A percentile compares a stretch with the other conserved stretches of the same genome.
These are phyloP conservation scores for Candida arabinofermentans DNA, from an alignment of 805 yeast species.

Conservation along the genomic window DNA sequence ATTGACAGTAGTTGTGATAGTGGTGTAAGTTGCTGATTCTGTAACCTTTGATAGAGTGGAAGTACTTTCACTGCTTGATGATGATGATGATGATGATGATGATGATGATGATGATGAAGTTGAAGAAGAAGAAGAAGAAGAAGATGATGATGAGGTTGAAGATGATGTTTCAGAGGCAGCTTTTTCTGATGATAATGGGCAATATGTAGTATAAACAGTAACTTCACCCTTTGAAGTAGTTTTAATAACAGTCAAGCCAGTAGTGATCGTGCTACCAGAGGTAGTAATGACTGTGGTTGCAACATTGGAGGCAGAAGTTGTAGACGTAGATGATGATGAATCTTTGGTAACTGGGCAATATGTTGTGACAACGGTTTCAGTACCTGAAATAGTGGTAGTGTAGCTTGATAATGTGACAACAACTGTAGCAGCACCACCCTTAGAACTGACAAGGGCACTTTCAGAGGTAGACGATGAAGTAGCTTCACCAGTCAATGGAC, in stretches of 20 bases:
- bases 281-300: slow-evolving; percentile 3
- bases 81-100: no score
- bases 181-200: slow-evolving; percentile 16
- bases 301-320: slow-evolving; percentile 3
- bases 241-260: slow-evolving; percentile 8
- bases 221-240: slow-evolving; percentile 14
- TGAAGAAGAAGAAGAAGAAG: no score
- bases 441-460: slow-evolving; percentile 9
- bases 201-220: slow-evolving; percentile 19
- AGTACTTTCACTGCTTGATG: no score
- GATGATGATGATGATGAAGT: slow-evolving; percentile 1
- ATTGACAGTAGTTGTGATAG: slow-evolving; percentile 2
- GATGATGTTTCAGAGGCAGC: slow-evolving; percentile 3
- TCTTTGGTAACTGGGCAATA: slow-evolving; percentile 11
- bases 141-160: no score
- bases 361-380: slow-evolving; percentile 16
- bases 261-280: slow-evolving; percentile 4
- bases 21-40: slow-evolving; percentile 2
- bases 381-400: slow-evolving; percentile 14
- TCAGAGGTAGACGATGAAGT: neutral
- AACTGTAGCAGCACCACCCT: slow-evolving; percentile 7
- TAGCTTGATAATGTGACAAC: slow-evolving; percentile 7
- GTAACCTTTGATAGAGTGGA: no score
- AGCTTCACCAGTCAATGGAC: slow-evolving; percentile 11
- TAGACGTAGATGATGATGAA: neutral